Base-by-base conservation (phyloP, 352 stramenopile species). In the Phytophthora constricta region DNA sequence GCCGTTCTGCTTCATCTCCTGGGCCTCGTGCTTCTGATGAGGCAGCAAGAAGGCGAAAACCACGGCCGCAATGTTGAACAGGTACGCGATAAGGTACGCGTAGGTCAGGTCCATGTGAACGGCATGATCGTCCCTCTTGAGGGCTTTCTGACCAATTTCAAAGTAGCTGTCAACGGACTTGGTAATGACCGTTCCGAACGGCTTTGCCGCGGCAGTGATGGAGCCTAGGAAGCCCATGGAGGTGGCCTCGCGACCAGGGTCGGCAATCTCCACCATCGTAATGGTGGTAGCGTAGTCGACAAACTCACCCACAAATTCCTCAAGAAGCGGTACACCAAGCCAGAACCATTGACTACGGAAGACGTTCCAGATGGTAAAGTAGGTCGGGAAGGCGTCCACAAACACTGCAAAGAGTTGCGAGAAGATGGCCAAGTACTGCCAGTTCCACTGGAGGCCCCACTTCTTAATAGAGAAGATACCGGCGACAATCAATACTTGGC, bases 151-250 rank as follows among this genome's bases (percentile, higher is more conserved):
- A 34, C 62, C 55, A 16, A 82, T 73, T 33, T 77, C 71, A 28
- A 87, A 77, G 66, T 75, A 72, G 41, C 52, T 67, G 53, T 83
- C 65, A 28, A 86, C 63, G 1, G 45, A 79, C 65, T 86, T 86
- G 47, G 64, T 78, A 26, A 84, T 72, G 49, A 79, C 64, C 1
- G 68, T 72, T 13, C 51, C 67, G 34, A 86, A 79, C 4, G 74
- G 74, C 25, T 58, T 55, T 0, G 61, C 66, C 23, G 79, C 55
- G 19, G 62, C 62, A 39, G 63, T 68, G 41, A 70, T 68, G 20
- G 77, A 75, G 7, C 47, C 60, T 2, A 70, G 27, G 39, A 86
- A 68, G 1, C 67, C 74, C 41, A 76, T 73, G 39, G 74, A 65
- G 14, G 72, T 72, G 23, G 65, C 74, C 58, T 86, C 77, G 42